A percentile compares a stretch with the other conserved stretches of the same genome.
phyloP scores from a whole-genome alignment of 1,284 basidiomycete species.

The Crepidotus sp. region DNA sequence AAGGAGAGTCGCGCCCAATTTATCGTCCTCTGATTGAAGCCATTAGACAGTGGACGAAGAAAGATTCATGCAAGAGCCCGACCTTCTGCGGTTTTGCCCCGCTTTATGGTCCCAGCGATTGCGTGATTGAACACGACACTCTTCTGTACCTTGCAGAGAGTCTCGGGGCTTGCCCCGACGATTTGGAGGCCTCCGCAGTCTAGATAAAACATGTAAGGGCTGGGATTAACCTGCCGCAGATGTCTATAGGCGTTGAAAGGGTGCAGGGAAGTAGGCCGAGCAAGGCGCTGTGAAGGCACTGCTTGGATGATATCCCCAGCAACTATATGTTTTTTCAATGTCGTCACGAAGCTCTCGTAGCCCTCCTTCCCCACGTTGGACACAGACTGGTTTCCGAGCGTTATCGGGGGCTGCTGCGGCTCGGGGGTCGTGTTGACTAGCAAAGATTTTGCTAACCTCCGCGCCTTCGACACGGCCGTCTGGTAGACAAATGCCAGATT shows the following conservation, averaged over 20 bases:
- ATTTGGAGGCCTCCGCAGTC: slow-evolving; percentile 90
- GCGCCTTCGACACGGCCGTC: slow-evolving; percentile 72
- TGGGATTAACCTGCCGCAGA: slow-evolving; percentile 90
- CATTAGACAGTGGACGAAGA: slow-evolving; percentile 11
- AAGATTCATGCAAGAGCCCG: slow-evolving; percentile 21
- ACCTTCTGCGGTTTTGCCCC: slow-evolving; percentile 84
- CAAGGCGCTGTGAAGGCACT: slow-evolving; percentile 89
- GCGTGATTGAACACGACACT: slow-evolving; percentile 96
- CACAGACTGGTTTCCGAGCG: slow-evolving; percentile 61
- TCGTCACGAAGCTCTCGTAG: slow-evolving; percentile 89
- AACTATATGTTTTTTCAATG: slow-evolving; percentile 89
- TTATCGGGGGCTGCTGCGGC: slow-evolving; percentile 59
- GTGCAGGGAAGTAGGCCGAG: slow-evolving; percentile 80
- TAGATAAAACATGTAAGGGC: slow-evolving; percentile 99
- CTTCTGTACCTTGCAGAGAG: slow-evolving; percentile 90
- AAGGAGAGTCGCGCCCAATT: slow-evolving; percentile 66
- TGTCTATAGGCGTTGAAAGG: slow-evolving; percentile 97
- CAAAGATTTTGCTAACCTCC: slow-evolving; percentile 63
- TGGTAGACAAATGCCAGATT: slow-evolving; percentile 76
- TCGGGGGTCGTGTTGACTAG: slow-evolving; percentile 53
- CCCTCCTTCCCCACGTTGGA: slow-evolving; percentile 94
- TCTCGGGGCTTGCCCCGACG: slow-evolving; percentile 96
- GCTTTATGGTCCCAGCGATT: slow-evolving; percentile 90
- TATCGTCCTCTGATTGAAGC: slow-evolving; percentile 68
- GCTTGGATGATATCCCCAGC: slow-evolving; percentile 99